These are phyloP conservation scores for Xylaria arbuscula DNA, from an alignment of 2,329 filamentous ascomycete genomes.

Conservation along the genomic window DNA sequence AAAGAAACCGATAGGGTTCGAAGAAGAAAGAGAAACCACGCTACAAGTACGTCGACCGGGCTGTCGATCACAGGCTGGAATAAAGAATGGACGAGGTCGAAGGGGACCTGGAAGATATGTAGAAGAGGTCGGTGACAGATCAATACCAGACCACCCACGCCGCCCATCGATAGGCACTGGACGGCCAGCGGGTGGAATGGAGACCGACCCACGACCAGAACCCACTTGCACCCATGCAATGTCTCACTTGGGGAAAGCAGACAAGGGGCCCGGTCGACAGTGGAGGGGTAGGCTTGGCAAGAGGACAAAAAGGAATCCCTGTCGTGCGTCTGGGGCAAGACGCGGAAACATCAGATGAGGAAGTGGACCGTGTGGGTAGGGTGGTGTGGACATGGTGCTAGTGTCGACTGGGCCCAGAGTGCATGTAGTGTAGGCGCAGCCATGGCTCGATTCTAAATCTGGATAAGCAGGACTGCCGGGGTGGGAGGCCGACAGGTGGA, in stretches of 20 bases:
- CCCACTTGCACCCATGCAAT: conserved; percentile 53
- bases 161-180: conserved; percentile 54
- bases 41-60: conserved; percentile 48
- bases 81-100: conserved; percentile 50
- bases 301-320: conserved; percentile 46
- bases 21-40: conserved; percentile 51
- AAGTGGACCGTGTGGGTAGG: conserved; percentile 43
- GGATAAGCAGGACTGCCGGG: conserved; percentile 41
- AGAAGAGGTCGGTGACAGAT: conserved; percentile 50
- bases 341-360: conserved; percentile 56
- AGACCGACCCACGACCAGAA: conserved; percentile 46
- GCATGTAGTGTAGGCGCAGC: conserved; percentile 49
- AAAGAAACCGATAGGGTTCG: conserved; percentile 51
- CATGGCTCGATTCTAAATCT: conserved; percentile 51
- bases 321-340: conserved; percentile 58
- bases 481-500: conserved; percentile 14
- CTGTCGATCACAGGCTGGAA: conserved; percentile 52
- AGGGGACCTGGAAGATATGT: conserved; percentile 51
- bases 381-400: conserved; percentile 37
- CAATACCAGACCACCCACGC: conserved; percentile 56
- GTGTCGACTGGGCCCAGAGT: conserved; percentile 39
- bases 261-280: conserved; percentile 53
- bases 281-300: conserved; percentile 44
- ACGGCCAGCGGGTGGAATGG: conserved; percentile 52
- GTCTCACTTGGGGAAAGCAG: conserved; percentile 63